Evolutionary conservation across 176 grass and related monocot species (phyloP), one percentile per base, ranked within the genome.

Genomic region (Carex cristatella): DNA sequence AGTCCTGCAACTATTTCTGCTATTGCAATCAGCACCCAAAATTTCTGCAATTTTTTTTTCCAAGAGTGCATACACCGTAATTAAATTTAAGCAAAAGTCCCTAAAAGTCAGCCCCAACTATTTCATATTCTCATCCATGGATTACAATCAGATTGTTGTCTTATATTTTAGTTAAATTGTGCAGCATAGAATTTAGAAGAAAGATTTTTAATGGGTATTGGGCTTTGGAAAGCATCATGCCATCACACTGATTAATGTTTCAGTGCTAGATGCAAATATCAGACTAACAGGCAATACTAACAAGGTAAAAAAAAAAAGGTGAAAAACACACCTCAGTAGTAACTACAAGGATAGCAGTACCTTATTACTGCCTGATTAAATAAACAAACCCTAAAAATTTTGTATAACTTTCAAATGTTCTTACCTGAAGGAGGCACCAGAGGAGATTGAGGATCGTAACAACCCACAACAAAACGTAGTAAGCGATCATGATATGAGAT

Each of bases 361-460:
- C 85, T 65, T 5, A 62, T 16, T 1, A 48, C 23, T 42, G 37
- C 7, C 48, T 15, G 61, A 83, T 19, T 61, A 23, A 79, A 60
- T 66, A 59, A 31, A 40, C 2, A 27, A 87, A 35, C 10, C 30
- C 58, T 55, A n/a, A 86, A 61, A 51, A 67, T 23, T 69, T 42
- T 4, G n/a, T 71, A 32, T 40, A 48, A 32, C 8, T 65, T 51
- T 23, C 12, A 0, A 38, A 74, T 65, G 6, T 40, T 79, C 2
- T 49, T 9, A 99, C 97, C 97, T 96, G 93, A 11, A 99, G 78
- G 61, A 95, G 84, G 89, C 93, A 95, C 93, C 93, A 99, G 57
- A 99, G 76, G 73, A 99, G 97, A 86, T 99, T 99, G 81, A 99
- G 83, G 6, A 95, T 18, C 63, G 89, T 87, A 57, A 99, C 90